Percentiles rank a stretch among this genome's conserved stretches.
Evolutionary conservation across 1,284 basidiomycete genomes (phyloP).

Genomic region (Fistulina hepatica): DNA sequence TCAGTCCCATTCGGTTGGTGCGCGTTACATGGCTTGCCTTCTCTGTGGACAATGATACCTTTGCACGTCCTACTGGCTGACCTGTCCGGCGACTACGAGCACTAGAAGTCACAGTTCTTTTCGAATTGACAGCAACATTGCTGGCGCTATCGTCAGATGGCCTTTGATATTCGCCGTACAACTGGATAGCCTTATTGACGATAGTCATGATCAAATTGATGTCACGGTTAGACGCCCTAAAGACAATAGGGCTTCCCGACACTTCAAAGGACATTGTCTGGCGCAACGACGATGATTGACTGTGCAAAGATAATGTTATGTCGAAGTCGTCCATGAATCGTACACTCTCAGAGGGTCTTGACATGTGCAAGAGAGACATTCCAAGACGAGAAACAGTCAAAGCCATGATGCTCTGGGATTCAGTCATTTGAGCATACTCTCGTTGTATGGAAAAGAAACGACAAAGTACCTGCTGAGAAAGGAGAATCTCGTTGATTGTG

Average conservation of each 20-base stretch:
- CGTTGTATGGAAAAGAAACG: too few relatives aligned
- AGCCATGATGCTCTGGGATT: constrained; percentile 63
- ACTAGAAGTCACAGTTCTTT: constrained; percentile 8
- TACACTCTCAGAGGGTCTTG: constrained; percentile 71
- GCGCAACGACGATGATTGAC: constrained; percentile 58
- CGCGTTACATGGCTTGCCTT: constrained; percentile 35
- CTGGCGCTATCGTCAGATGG: constrained; percentile 8
- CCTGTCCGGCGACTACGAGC: constrained; percentile 9
- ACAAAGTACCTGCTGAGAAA: constrained; percentile 93
- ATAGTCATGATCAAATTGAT: constrained; percentile 87
- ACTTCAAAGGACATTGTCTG: constrained; percentile 83
- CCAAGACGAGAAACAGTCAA: constrained; percentile 78
- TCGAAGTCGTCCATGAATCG: constrained; percentile 93
- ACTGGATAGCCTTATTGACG: constrained; percentile 77
- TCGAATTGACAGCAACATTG: constrained; percentile 10
- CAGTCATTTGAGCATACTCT: too few relatives aligned
- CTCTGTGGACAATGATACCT: constrained; percentile 70
- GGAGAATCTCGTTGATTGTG: constrained; percentile 73
- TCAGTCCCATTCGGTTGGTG: constrained; percentile 4
- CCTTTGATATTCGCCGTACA: constrained; percentile 35
- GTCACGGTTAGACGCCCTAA: constrained; percentile 90
- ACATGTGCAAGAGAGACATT: constrained; percentile 93
- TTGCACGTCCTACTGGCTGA: constrained; percentile 40
- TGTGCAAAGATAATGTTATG: constrained; percentile 81
- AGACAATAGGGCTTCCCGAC: constrained; percentile 72